These are phyloP conservation scores for Pelargonium citronellum DNA, from an alignment of 441 rosid genomes.

Conservation along the genomic window DNA sequence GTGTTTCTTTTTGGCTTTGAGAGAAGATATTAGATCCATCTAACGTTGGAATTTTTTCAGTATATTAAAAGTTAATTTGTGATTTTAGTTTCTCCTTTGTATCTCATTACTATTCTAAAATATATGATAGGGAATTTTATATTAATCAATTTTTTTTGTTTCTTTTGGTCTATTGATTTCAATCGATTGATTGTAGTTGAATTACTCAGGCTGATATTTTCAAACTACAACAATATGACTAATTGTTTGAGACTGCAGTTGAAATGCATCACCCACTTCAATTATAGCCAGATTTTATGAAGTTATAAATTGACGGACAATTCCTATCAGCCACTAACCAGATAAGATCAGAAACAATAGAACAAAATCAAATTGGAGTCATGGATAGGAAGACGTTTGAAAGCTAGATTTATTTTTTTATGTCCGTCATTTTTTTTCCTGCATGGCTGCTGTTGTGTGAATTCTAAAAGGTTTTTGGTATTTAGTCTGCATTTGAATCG, in stretches of 20 bases:
- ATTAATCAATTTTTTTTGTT: neutral
- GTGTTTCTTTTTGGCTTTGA: too few relatives aligned
- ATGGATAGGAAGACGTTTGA: too few relatives aligned
- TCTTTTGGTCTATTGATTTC: neutral
- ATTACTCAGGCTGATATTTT: too few relatives aligned
- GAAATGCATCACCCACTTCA: neutral
- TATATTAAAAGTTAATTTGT: too few relatives aligned
- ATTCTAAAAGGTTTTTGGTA: constrained; percentile 10
- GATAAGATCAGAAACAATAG: neutral
- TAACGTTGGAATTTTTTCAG: neutral
- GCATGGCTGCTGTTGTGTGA: constrained; percentile 1
- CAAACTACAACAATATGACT: neutral
- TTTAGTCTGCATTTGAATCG: constrained; percentile 64
- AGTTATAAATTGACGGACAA: neutral
- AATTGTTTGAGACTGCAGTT: neutral
- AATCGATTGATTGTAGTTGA: too few relatives aligned
- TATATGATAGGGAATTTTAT: neutral
- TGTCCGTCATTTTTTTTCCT: neutral
- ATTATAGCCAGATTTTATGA: neutral
- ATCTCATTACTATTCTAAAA: neutral
- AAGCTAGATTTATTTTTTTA: too few relatives aligned
- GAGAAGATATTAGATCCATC: neutral
- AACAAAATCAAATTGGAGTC: neutral
- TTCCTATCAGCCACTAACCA: too few relatives aligned
- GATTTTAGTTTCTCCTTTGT: neutral